These are phyloP conservation scores for Liquidambar formosana DNA, from an alignment of 164 flowering plant genomes.

Conservation along the genomic window DNA sequence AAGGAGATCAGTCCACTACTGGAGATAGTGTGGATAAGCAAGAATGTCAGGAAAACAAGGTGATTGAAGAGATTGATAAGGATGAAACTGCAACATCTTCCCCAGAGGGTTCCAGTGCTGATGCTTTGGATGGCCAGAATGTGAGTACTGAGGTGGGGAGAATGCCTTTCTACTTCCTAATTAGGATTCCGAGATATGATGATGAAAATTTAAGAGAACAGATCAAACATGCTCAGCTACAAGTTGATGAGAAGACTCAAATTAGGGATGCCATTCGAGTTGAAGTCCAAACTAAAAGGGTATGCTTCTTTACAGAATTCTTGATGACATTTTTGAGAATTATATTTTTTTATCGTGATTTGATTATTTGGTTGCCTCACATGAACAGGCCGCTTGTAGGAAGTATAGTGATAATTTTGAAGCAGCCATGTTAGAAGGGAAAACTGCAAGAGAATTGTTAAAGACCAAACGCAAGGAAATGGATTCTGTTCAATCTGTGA, in stretches of 20 bases:
- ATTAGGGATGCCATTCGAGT: constrained; percentile 59
- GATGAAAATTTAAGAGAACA: constrained; percentile 56
- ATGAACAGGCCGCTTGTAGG: constrained; percentile 23
- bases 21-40: constrained; percentile 11
- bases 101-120: constrained; percentile 22
- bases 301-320: constrained; percentile 23
- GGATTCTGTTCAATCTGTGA: constrained; percentile 54
- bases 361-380: constrained; percentile 6
- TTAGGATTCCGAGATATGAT: constrained; percentile 62
- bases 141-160: constrained; percentile 32
- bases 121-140: constrained; percentile 33
- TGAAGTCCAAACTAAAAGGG: constrained; percentile 47
- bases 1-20: not conserved
- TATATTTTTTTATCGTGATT: not conserved
- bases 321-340: constrained; percentile 6
- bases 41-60: constrained; percentile 10
- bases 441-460: constrained; percentile 47
- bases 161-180: constrained; percentile 50
- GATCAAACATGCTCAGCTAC: constrained; percentile 48
- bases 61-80: constrained; percentile 5
- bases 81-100: constrained; percentile 18
- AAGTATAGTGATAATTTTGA: constrained; percentile 28
- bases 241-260: constrained; percentile 62
- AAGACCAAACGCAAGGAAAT: constrained; percentile 63
- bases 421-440: constrained; percentile 58